Conservation (phyloP, 768 basidiomycete genomes). For the Amanita phalloides region DNA sequence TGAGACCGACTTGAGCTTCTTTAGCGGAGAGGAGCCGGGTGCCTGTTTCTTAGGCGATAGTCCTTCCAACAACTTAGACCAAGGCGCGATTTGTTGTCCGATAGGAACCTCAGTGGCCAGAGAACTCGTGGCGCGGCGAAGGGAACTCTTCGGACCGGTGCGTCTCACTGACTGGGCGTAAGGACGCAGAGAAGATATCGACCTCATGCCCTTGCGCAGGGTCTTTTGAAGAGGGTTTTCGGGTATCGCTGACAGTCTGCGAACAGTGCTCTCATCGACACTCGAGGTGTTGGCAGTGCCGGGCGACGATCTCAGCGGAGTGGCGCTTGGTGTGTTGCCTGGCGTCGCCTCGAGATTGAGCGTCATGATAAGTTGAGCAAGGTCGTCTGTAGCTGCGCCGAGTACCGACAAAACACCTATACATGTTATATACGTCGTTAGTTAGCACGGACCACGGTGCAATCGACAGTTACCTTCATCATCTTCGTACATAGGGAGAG, state of each 20-base stretch:
- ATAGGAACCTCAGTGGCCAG: conserved; percentile 15
- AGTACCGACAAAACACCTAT: conserved; percentile 55
- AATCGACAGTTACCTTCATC: conserved; percentile 32
- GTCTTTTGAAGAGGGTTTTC: conserved; percentile 29
- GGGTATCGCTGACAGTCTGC: conserved; percentile 13
- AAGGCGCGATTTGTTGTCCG: conserved; percentile 54
- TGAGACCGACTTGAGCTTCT: conserved; percentile 7
- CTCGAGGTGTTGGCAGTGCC: conserved; percentile 8
- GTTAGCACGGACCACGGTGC: not conserved
- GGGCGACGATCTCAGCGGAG: conserved; percentile 31
- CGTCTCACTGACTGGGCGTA: conserved; percentile 26
- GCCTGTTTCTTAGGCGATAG: conserved; percentile 19
- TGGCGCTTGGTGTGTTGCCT: conserved; percentile 33
- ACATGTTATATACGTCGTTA: not conserved
- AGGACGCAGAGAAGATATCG: conserved; percentile 38
- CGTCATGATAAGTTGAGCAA: conserved; percentile 68
- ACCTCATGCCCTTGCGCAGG: conserved; percentile 25
- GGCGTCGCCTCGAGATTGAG: conserved; percentile 79
- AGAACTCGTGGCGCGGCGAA: conserved; percentile 4
- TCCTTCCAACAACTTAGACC: conserved; percentile 32
- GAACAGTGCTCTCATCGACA: conserved; percentile 14
- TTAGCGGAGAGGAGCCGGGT: conserved; percentile 8
- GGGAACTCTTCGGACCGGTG: conserved; percentile 5
- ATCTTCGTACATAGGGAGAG: conserved; percentile 39
- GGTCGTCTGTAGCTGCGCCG: conserved; percentile 73